Conservation (phyloP, 2,329 filamentous ascomycete genomes). For the Aspergillus caelatus region DNA sequence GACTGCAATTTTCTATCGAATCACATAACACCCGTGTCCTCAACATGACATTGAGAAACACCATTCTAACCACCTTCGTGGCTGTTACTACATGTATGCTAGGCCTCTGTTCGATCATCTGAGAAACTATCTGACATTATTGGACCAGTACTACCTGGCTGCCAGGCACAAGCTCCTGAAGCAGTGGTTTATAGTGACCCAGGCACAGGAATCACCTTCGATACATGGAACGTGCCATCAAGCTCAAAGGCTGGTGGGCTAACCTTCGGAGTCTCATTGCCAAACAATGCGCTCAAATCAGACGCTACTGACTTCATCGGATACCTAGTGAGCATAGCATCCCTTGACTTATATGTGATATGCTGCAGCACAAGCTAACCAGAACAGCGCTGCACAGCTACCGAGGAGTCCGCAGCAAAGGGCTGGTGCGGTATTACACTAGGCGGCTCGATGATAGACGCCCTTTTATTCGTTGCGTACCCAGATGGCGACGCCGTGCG, state of each 20-base stretch:
- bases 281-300: conserved; percentile 1
- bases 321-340: conserved; percentile 5
- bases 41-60: neutral
- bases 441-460: conserved; percentile 10
- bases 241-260: neutral
- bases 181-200: neutral
- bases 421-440: conserved; percentile 11
- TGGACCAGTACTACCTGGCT: neutral
- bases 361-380: neutral
- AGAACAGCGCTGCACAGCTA: neutral
- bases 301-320: conserved; percentile 13
- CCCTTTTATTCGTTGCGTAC: conserved; percentile 1
- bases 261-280: conserved; percentile 11
- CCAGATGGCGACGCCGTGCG: neutral
- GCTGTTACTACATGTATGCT: neutral
- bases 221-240: neutral
- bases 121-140: neutral
- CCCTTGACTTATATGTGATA: neutral
- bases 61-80: neutral
- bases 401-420: neutral
- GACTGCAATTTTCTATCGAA: neutral
- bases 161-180: conserved; percentile 1
- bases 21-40: neutral
- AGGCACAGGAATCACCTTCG: neutral
- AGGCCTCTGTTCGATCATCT: too few species aligned